Base-by-base conservation (phyloP, 345 rosid genomes). In the Camelina laxa region DNA sequence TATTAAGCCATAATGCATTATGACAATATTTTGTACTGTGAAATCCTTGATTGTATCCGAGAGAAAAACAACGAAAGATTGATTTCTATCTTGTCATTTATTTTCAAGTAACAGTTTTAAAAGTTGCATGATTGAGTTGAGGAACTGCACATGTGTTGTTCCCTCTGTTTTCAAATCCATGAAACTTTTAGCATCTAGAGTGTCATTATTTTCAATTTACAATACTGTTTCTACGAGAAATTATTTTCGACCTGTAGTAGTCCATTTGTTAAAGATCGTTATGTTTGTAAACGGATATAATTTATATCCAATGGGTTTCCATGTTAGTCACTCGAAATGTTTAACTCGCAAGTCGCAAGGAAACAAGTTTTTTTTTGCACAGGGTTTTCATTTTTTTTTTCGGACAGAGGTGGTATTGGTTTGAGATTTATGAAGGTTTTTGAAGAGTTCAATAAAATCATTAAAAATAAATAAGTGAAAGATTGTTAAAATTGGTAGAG, bases 81-180 rank as follows among this genome's bases (percentile, higher is more conserved):
- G 30, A 27, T 62, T 44, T 3, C 2, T 10, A 27, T 35, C 24
- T 36, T 31, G 49, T 33, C 35, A 35, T 42, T 64, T 31, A 27
- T 63, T 13, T 27, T 7, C 39, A 64, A 7, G 38, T 19, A 73
- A 14, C 57, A 65, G 71, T 73, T 65, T 10, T 56, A 65, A 65
- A 21, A 44, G 36, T 74, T 74, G 65, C 71, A 74, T 65, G 24
- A 73, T 64, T 73, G n/a, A 74, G 77, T 48, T 65, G 66, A 44
- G 64, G 30, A 33, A 65, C 50, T 65, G 31, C 72, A 65, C 77
- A 56, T 73, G 77, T 55, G 65, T 65, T 73, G 71, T 58, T 73
- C 31, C 58, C 45, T 41, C 24, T 65, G 62, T 65, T 73, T 65
- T 55, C 39, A 49, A 66, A 22, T 44, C 67, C 10, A 27, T 10